phyloP scores from a whole-genome alignment of 2,329 filamentous ascomycete genomes.

The Paraphaeosphaeria sporulosa region DNA sequence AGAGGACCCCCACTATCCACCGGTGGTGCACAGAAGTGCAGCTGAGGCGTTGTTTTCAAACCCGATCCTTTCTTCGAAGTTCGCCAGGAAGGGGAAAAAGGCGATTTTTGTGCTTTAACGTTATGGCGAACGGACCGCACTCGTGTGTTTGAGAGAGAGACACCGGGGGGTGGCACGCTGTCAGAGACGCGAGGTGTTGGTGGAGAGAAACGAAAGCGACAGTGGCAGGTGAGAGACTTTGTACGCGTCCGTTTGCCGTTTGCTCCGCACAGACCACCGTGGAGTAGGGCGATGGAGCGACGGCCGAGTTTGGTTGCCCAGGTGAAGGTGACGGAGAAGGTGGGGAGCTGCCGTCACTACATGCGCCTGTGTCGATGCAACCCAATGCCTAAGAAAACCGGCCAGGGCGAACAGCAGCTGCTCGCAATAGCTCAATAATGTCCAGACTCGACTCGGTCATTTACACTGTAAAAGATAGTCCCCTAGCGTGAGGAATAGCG shows the following conservation, averaged over 20 bases:
- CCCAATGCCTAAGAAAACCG: too few species aligned
- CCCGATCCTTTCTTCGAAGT: background rate
- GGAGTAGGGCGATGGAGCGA: too few species aligned
- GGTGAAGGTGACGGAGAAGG: too few species aligned
- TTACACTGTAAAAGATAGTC: too few species aligned
- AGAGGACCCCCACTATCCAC: background rate
- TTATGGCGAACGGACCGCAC: background rate
- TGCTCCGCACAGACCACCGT: background rate
- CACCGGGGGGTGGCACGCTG: background rate
- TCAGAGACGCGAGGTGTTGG: background rate
- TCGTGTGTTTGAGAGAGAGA: background rate
- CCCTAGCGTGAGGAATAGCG: too few species aligned
- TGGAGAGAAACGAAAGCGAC: constrained; percentile 4
- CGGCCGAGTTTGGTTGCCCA: too few species aligned
- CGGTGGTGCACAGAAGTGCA: background rate
- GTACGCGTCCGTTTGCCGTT: background rate
- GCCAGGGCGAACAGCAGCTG: too few species aligned
- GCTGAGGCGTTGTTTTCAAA: background rate
- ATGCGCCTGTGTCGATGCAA: too few species aligned
- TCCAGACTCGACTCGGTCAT: too few species aligned
- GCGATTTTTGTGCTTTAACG: background rate
- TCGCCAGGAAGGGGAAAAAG: background rate
- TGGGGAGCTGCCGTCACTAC: too few species aligned
- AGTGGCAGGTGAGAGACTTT: background rate
- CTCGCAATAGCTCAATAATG: too few species aligned